These are phyloP conservation scores for Endocladia muricata DNA, from an alignment of 31 red algal species.

Conservation along the genomic window DNA sequence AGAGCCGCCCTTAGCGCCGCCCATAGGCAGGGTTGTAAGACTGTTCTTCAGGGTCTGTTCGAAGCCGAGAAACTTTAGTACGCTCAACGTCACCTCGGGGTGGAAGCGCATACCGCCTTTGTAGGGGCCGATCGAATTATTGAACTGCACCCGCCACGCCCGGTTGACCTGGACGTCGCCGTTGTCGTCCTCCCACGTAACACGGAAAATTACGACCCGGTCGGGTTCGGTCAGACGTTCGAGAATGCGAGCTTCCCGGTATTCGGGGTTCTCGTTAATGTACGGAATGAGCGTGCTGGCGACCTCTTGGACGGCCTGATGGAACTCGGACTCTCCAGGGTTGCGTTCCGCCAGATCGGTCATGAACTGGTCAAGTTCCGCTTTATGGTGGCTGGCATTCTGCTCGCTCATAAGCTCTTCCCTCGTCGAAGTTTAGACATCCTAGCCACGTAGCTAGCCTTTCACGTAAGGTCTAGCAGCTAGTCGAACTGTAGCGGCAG, in stretches of 20 bases:
- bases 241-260: background rate
- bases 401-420: too few relatives aligned
- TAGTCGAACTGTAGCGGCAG: too few relatives aligned
- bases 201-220: constrained; percentile 40
- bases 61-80: constrained; percentile 54
- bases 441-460: too few relatives aligned
- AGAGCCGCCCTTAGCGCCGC: constrained; percentile 50
- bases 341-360: too few relatives aligned
- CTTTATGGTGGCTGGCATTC: too few relatives aligned
- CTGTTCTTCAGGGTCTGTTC: constrained; percentile 62
- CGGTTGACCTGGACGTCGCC: constrained; percentile 38
- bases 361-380: too few relatives aligned
- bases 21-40: constrained; percentile 38
- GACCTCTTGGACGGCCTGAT: too few relatives aligned
- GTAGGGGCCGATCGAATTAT: constrained; percentile 37
- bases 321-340: too few relatives aligned
- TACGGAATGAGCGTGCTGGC: too few relatives aligned
- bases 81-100: constrained; percentile 20
- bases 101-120: constrained; percentile 54
- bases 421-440: too few relatives aligned
- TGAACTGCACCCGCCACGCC: constrained; percentile 39
- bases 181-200: constrained; percentile 37
- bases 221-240: constrained; percentile 29
- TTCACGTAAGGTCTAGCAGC: too few relatives aligned
- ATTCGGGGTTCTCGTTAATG: too few relatives aligned